phyloP scores from a whole-genome alignment of 169 alveolate species.

The Plasmodium falciparum region DNA sequence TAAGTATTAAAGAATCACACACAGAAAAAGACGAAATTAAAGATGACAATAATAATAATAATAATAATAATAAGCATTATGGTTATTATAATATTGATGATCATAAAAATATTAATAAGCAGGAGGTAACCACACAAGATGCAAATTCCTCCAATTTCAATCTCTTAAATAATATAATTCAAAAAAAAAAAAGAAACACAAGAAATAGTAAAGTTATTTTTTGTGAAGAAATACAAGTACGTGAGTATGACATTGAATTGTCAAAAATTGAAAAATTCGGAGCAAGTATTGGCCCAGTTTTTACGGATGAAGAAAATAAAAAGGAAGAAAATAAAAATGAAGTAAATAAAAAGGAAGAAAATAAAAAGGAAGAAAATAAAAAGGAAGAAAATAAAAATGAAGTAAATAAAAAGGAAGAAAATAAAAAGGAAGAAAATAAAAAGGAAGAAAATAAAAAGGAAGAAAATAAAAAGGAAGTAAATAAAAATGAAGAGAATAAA shows the following conservation, averaged over 20 bases:
- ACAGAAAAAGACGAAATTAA: no score
- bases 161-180: background rate
- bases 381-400: background rate
- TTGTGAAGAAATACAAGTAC: conserved; percentile 74
- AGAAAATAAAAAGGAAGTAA: background rate
- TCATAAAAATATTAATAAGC: no score
- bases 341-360: background rate
- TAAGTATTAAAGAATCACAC: no score
- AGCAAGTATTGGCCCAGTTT: conserved; percentile 79
- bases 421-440: background rate
- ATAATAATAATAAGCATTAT: background rate
- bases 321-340: background rate
- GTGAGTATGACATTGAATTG: conserved; percentile 81
- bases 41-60: background rate
- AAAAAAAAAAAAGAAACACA: conserved; percentile 25
- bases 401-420: background rate
- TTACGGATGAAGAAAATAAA: conserved; percentile 27
- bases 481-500: background rate
- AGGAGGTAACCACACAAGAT: no score
- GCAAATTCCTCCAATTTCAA: no score
- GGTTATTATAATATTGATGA: background rate
- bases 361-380: background rate
- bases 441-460: background rate
- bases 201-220: conserved; percentile 74
- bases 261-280: conserved; percentile 82